A percentile compares a stretch with the other conserved stretches of the same genome.
These are phyloP conservation scores for Chlorella variabilis DNA, from an alignment of 163 green algal genomes.

Conservation along the genomic window DNA sequence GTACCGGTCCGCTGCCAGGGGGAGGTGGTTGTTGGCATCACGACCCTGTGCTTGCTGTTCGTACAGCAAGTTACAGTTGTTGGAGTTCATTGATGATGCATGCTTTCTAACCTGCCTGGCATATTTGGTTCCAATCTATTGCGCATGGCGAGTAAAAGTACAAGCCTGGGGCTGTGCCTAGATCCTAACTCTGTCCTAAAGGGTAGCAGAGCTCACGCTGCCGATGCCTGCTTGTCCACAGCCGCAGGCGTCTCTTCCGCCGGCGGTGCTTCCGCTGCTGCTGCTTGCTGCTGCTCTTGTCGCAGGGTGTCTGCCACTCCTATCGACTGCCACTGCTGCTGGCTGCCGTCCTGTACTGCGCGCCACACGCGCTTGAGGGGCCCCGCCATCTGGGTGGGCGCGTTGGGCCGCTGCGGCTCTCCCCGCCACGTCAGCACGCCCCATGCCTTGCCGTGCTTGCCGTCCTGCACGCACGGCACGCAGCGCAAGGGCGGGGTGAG, in stretches of 20 bases:
- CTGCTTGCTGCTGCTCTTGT: constrained; percentile 1
- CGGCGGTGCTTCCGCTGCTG: not conserved
- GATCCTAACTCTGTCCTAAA: no score
- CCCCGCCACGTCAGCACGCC: constrained; percentile 62
- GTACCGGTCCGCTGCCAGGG: not conserved
- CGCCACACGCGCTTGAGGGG: constrained; percentile 57
- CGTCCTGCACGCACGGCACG: constrained; percentile 37
- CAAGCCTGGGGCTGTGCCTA: no score
- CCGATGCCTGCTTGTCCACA: constrained; percentile 1
- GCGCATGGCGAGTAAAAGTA: no score
- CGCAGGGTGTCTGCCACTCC: constrained; percentile 10
- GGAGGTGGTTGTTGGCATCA: no score
- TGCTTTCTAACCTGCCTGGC: no score
- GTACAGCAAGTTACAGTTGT: no score
- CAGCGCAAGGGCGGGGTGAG: no score
- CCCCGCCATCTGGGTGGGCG: constrained; percentile 37
- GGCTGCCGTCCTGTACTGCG: not conserved
- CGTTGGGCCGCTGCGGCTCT: constrained; percentile 18
- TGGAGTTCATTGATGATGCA: no score
- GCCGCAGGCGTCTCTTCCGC: not conserved
- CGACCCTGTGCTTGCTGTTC: no score
- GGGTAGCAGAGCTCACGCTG: not conserved
- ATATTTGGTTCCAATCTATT: no score
- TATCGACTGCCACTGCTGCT: constrained; percentile 12
- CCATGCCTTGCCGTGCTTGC: constrained; percentile 53